A percentile compares a stretch with the other conserved stretches of the same genome.
Evolutionary conservation across 176 grass and related monocot species (phyloP).

Genomic region (Secale cereale): DNA sequence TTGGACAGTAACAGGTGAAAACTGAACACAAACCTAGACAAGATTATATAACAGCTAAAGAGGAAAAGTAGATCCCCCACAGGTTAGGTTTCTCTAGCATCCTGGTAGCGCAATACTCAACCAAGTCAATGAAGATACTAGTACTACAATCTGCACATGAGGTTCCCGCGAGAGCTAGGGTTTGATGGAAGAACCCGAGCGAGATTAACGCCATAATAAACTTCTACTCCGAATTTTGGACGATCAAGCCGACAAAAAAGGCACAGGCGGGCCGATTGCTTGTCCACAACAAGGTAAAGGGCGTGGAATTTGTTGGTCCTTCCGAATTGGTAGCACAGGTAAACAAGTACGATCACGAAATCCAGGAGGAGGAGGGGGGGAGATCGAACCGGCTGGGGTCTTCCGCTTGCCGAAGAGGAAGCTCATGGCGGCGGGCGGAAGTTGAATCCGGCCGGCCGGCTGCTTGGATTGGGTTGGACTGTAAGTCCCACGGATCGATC

Average conservation of each 20-base stretch:
- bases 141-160: not conserved
- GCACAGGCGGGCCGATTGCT: not conserved
- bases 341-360: not conserved
- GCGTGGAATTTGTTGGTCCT: not conserved
- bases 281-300: not conserved
- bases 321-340: not conserved
- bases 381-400: conserved; percentile 55
- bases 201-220: not conserved
- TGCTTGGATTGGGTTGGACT: not conserved
- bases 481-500: not conserved
- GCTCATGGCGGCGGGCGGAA: conserved; percentile 49
- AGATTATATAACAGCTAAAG: not conserved
- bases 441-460: not conserved
- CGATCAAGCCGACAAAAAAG: not conserved
- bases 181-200: not conserved
- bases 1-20: not conserved
- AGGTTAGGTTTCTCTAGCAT: not conserved
- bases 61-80: not conserved
- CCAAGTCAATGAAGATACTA: not conserved
- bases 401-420: conserved; percentile 91
- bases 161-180: not conserved
- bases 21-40: not conserved
- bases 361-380: not conserved
- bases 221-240: not conserved
- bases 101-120: not conserved